These are phyloP conservation scores for Abrus precatorius DNA, from an alignment of 306 rosid genomes.

Conservation along the genomic window DNA sequence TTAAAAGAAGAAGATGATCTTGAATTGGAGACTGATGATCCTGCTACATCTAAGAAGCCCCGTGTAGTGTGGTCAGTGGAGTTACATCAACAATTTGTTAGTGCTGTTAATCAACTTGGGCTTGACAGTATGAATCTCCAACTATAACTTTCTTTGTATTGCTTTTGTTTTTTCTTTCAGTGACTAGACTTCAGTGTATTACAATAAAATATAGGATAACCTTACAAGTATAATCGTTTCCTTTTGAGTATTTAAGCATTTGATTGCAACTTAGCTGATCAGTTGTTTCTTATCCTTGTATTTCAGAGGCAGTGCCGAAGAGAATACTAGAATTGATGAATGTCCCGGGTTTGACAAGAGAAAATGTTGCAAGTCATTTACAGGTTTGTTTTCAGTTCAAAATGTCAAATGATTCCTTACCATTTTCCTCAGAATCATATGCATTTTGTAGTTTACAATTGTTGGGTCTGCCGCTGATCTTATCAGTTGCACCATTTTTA, in stretches of 20 bases:
- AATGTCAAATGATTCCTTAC: constrained; percentile 4
- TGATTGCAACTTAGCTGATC: constrained; percentile 33
- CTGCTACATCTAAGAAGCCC: constrained; percentile 77
- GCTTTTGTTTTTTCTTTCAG: background rate
- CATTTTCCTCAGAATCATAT: background rate
- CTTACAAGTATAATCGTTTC: background rate
- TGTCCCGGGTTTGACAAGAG: constrained; percentile 87
- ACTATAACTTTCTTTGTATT: constrained; percentile 22
- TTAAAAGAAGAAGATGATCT: constrained; percentile 70
- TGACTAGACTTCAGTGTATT: constrained; percentile 13
- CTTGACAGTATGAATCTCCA: constrained; percentile 75
- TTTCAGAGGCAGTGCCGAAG: constrained; percentile 90
- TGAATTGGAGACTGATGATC: constrained; percentile 57
- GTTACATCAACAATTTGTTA: constrained; percentile 83
- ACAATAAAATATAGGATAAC: constrained; percentile 18
- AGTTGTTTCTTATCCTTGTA: constrained; percentile 29
- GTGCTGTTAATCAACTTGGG: constrained; percentile 90
- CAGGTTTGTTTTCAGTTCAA: constrained; percentile 66
- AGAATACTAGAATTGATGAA: constrained; percentile 88
- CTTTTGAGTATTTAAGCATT: constrained; percentile 15
- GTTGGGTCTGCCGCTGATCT: constrained; percentile 7
- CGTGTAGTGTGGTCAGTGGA: constrained; percentile 92
- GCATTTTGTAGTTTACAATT: background rate
- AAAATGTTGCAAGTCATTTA: constrained; percentile 89
- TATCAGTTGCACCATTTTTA: background rate